A percentile compares a stretch with the other conserved stretches of the same genome.
These are phyloP conservation scores for Colletotrichum falcatum DNA, from an alignment of 2,329 filamentous ascomycete genomes.

Conservation along the genomic window DNA sequence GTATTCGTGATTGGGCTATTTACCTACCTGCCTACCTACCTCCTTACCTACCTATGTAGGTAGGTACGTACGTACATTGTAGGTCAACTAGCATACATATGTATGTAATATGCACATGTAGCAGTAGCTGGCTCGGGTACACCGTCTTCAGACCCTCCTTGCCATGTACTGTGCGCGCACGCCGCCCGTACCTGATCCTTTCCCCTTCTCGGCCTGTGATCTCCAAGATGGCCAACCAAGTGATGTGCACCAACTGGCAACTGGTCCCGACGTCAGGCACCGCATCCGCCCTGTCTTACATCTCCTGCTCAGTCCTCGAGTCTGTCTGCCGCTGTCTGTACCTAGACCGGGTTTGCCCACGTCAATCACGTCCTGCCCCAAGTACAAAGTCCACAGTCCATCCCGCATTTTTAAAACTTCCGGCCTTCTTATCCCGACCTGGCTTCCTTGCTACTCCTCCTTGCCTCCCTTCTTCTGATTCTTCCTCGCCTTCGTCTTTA, in stretches of 20 bases:
- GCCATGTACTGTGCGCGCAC: conserved; percentile 27
- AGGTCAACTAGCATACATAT: too few relatives aligned
- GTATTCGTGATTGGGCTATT: too few relatives aligned
- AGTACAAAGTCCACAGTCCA: conserved; percentile 36
- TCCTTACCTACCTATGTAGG: too few relatives aligned
- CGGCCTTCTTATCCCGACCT: conserved; percentile 8
- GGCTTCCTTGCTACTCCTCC: conserved; percentile 17
- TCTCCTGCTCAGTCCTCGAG: conserved; percentile 12
- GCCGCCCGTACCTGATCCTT: conserved; percentile 34
- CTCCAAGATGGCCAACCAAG: conserved; percentile 13
- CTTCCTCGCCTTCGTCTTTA: not conserved
- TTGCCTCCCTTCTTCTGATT: conserved; percentile 4
- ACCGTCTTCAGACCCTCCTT: conserved; percentile 24
- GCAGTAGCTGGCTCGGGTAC: conserved; percentile 26
- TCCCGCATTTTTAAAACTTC: conserved; percentile 36
- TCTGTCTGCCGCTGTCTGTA: not conserved
- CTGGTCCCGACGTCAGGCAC: conserved; percentile 37
- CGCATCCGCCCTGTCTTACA: conserved; percentile 10
- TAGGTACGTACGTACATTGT: too few relatives aligned
- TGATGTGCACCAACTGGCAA: conserved; percentile 28
- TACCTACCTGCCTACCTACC: too few relatives aligned
- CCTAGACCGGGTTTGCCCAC: not conserved
- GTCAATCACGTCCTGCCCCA: not conserved
- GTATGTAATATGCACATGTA: too few relatives aligned
- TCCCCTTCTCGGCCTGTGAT: conserved; percentile 33